Base-by-base conservation (phyloP, 805 yeast genomes). In the Hanseniaspora osmophila region DNA sequence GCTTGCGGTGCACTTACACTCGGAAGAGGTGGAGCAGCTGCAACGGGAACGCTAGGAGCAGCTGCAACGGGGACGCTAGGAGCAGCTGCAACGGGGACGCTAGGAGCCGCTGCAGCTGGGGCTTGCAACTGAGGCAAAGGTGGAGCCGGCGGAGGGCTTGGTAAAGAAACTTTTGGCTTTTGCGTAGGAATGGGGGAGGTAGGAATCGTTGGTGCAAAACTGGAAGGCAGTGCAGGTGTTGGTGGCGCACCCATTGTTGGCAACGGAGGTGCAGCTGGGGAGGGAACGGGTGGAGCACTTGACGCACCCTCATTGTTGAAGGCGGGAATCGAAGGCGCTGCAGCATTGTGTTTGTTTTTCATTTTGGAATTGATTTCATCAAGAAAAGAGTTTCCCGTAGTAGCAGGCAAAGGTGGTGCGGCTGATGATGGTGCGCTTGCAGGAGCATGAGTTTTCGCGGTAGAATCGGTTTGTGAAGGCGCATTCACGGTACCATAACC, bases 291-390 rank as follows among this genome's bases (percentile, higher is more conserved):
- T 30, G 54, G 45, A 4, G 58, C 49, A 7, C 40, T 33, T n/a
- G 52, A 49, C 10, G 44, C 37, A 11, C 49, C 37, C 9, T 27
- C 13, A 33, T 35, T 17, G 51, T 47, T 10, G 38, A 27, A 16
- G 42, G 5, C 13, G 10, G 22, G 18, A 5, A 22, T 7, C 4
- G 27, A 22, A 22, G 27, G 18, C 13, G 22, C 10, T n/a, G 33
- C 42, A 19, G 43, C 33, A n/a, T 33, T 18, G n/a, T 42, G 44
- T 19, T 45, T 54, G 12, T 39, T 43, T 30, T 51, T 55, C 44
- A 53, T 43, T 37, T 52, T 57, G 30, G 62, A 56, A 42, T 56
- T 53, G 27, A 60, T 60, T 45, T 60, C 64, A 37, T 53, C 52
- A 30, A 60, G 43, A 42, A 60, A 58, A n/a, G 63, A 58, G 52